Evolutionary conservation across 2,329 filamentous ascomycete genomes (phyloP), one percentile per base, ranked within the genome.

Genomic region (Sclerotinia glacialis): DNA sequence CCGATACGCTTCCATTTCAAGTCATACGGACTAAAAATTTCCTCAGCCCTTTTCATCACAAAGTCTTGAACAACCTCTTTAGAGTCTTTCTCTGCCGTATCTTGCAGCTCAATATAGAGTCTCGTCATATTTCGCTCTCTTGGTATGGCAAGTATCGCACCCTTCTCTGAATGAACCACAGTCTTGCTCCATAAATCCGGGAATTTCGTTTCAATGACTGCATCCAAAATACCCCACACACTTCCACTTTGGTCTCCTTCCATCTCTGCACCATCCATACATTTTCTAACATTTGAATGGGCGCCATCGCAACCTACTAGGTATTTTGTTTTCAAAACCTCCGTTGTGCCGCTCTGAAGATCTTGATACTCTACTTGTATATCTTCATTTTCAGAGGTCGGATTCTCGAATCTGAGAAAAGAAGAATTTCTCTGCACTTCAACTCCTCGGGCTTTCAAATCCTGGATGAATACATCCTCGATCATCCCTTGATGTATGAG

Each of bases 1-100:
- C 88, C 89, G 78, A 91, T 92, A 88, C 89, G 92, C 77, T 88
- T 80, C 85, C 85, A 88, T 58, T 83, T 78, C 53, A 87, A 78
- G 63, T 77, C 78, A 73, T 84, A 88, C 1, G 85, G 85, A 6
- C 81, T 80, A 78, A 88, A 83, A 67, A 88, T 87, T 71, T 84
- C 81, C 72, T 81, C 82, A 8, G 87, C 88, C 56, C 86, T 83
- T 71, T 84, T 81, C 83, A 91, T 91, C 61, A 93, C 88, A 71
- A 90, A 90, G 42, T 89, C 85, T 69, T 89, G 83, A 6, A 85
- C 83, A 5, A 77, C 76, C 23, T 77, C 74, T 21, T 74, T 70
- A 5, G 74, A 77, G 18, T 64, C 60, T 1, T 83, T 79, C 2
- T 80, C 79, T 0, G 81, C 83, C 11, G 81, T 81, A 0, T 73